Conservation (phyloP, 1,284 basidiomycete species). For the Cutaneotrichosporon spelunceum region DNA sequence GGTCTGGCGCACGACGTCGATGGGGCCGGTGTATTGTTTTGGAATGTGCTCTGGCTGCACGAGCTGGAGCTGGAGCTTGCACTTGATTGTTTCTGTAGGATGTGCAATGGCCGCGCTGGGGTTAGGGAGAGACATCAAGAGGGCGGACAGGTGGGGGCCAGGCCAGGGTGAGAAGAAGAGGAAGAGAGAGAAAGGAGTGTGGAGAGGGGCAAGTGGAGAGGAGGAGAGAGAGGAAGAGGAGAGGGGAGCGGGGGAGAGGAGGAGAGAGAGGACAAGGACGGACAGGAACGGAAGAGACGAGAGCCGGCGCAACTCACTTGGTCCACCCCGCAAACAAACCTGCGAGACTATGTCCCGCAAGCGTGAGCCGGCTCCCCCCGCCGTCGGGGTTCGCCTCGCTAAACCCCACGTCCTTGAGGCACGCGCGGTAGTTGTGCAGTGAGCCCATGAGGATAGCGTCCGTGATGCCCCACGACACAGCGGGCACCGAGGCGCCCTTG, state of each 20-base stretch:
- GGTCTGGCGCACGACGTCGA: slow-evolving; percentile 50
- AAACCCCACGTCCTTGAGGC: slow-evolving; percentile 42
- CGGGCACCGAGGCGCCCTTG: slow-evolving; percentile 51
- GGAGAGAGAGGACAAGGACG: no score
- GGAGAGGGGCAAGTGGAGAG: no score
- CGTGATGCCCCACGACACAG: slow-evolving; percentile 51
- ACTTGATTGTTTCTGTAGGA: slow-evolving; percentile 51
- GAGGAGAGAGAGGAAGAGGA: no score
- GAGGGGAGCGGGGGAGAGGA: no score
- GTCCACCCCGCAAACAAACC: slow-evolving; percentile 51
- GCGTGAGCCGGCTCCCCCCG: slow-evolving; percentile 30
- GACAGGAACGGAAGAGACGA: no score
- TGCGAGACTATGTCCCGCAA: slow-evolving; percentile 47
- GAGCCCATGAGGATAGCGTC: slow-evolving; percentile 52
- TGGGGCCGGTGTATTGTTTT: slow-evolving; percentile 40
- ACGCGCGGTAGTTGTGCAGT: slow-evolving; percentile 51
- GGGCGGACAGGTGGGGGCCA: no score
- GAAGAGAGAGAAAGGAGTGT: no score
- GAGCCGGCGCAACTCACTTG: slow-evolving; percentile 39
- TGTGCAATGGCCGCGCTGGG: slow-evolving; percentile 48
- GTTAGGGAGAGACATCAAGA: slow-evolving; percentile 9
- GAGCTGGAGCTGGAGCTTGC: slow-evolving; percentile 50
- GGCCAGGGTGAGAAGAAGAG: not conserved
- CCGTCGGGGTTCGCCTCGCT: slow-evolving; percentile 27
- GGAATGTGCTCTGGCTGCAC: slow-evolving; percentile 36